These are phyloP conservation scores for Sphaerobolus stellatus DNA, from an alignment of 1,284 basidiomycete species.

Conservation along the genomic window DNA sequence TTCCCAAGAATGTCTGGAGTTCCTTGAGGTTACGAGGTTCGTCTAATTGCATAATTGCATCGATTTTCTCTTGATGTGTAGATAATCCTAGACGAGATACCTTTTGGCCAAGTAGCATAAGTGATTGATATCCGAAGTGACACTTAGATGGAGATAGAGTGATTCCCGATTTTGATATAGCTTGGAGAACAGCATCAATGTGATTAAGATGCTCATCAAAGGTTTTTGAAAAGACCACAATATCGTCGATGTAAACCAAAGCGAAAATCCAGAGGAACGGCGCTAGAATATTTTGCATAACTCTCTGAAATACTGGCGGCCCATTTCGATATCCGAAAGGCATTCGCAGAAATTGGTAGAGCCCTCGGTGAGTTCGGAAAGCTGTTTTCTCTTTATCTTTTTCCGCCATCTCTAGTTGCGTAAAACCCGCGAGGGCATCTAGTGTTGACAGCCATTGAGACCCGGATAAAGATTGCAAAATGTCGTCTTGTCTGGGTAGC, in stretches of 20 bases:
- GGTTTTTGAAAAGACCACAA: constrained; percentile 34
- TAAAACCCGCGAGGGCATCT: constrained; percentile 30
- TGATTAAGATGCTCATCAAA: constrained; percentile 36
- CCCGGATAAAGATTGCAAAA: constrained; percentile 25
- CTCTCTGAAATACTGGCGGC: constrained; percentile 24
- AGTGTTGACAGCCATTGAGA: constrained; percentile 24
- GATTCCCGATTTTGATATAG: constrained; percentile 28
- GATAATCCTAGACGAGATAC: constrained; percentile 32
- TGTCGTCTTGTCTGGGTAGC: constrained; percentile 29
- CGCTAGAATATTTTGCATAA: constrained; percentile 23
- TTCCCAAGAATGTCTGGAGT: constrained; percentile 28
- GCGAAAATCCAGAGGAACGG: constrained; percentile 37
- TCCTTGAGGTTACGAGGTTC: constrained; percentile 15
- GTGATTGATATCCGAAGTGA: constrained; percentile 32
- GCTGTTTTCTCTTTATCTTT: constrained; percentile 25
- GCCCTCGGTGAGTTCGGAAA: constrained; percentile 28
- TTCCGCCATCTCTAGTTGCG: constrained; percentile 24
- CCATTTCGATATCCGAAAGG: constrained; percentile 32
- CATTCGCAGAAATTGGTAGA: constrained; percentile 29
- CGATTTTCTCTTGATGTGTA: constrained; percentile 30
- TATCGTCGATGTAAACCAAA: constrained; percentile 40
- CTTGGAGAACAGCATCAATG: constrained; percentile 29
- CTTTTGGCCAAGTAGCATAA: constrained; percentile 37
- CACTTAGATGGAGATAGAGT: constrained; percentile 37
- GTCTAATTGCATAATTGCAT: constrained; percentile 25